Percentiles rank a stretch among this genome's conserved stretches.
phyloP scores from a whole-genome alignment of 257 asterid species.

The Anisodus tanguticus region DNA sequence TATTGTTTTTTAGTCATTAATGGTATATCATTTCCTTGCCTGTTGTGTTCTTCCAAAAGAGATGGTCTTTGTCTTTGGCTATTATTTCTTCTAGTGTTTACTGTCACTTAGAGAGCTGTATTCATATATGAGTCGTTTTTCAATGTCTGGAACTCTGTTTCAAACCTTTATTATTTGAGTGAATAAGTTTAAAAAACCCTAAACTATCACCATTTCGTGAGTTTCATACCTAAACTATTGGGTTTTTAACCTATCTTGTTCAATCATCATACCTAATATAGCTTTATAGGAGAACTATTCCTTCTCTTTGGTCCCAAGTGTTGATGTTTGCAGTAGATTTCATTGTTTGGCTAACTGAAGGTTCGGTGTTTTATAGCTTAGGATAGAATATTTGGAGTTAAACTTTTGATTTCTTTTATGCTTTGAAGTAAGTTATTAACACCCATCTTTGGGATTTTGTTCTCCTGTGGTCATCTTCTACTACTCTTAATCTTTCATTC shows the following conservation, averaged over 20 bases:
- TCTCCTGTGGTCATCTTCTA: not conserved
- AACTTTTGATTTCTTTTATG: constrained; percentile 1
- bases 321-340: not conserved
- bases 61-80: not conserved
- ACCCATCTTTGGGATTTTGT: not conserved
- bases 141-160: constrained; percentile 1
- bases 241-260: not conserved
- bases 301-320: not conserved
- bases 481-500: not conserved
- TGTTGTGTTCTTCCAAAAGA: not conserved
- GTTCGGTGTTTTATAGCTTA: constrained; percentile 8
- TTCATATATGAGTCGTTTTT: not conserved
- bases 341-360: constrained; percentile 9
- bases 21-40: not conserved
- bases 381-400: not conserved
- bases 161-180: not conserved
- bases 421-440: not conserved
- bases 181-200: not conserved
- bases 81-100: not conserved
- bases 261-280: not conserved
- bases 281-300: not conserved
- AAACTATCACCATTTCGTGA: not conserved
- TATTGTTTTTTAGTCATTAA: not conserved
- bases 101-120: not conserved
- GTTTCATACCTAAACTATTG: not conserved